Base-by-base conservation (phyloP, 176 grass and related monocot genomes). In the Dactylis glomerata region DNA sequence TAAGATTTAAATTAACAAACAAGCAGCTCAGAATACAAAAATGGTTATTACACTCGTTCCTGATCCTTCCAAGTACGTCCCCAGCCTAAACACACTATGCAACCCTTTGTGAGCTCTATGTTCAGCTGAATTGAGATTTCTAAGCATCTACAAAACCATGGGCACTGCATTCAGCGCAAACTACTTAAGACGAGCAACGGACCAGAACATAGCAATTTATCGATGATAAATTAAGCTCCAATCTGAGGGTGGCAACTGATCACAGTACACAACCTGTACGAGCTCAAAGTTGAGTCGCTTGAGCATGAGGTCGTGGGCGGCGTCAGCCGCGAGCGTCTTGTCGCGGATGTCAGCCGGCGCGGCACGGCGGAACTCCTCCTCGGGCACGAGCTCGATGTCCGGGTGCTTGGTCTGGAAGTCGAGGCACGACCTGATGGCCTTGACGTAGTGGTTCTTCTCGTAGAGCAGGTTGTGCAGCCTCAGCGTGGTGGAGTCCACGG, bases 381-480 rank as follows among this genome's bases (percentile, higher is more conserved):
- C 91, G 0, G 96, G 86, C 23, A 96, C 93, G 45, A 99, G 96
- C 17, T 99, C 93, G 47, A 99, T 96, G 61, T 91, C 91, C 11
- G 96, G 93, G 50, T 96, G 85, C 84, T 92, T 99, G 8, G 96
- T 94, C 75, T 87, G 85, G 78, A 99, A 99, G 81, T 99, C 93
- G 3, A 77, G 82, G 83, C 93, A 99, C 15, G 88, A 84, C 56
- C 94, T 92, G 10, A 96, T 99, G 34, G 91, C 90, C 81, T 99
- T 99, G n/a, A 92, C 88, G 81, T 99, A 99, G 87, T 99, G 93
- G 58, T 99, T 96, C 89, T 99, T 99, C 91, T 99, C 96, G 71
- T 99, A 99, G 69, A 99, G 37, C 49, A 99, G 84, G 77, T 99
- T 96, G 86, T 99, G 96, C 49, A 96, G 83, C 77, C 90, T 90